These are phyloP conservation scores for Chlamydomonas incerta DNA, from an alignment of 139 green algal species.

Conservation along the genomic window DNA sequence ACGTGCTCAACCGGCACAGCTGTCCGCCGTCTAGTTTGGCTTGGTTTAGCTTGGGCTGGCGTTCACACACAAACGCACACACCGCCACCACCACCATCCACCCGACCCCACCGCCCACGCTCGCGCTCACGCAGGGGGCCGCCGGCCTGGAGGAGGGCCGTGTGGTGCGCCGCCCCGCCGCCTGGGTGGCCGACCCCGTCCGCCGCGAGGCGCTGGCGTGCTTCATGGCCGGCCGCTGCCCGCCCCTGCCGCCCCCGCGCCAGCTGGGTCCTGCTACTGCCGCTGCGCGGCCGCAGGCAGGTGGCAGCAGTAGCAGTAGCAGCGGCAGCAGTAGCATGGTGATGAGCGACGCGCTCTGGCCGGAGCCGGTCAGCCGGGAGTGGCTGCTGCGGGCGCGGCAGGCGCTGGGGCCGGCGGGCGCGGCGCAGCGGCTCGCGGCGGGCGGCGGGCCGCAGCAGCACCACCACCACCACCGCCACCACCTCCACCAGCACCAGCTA, in stretches of 20 bases:
- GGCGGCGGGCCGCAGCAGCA: background rate
- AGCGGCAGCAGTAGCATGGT: background rate
- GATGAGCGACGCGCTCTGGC: background rate
- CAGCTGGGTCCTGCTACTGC: too few relatives aligned
- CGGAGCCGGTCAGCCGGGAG: background rate
- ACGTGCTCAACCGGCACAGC: too few relatives aligned
- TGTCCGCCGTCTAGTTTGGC: too few relatives aligned
- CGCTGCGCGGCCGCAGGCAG: background rate
- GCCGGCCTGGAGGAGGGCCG: slow-evolving; percentile 29
- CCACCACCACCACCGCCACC: background rate
- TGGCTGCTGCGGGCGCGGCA: slow-evolving; percentile 18
- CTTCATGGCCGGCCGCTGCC: slow-evolving; percentile 15
- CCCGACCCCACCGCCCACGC: background rate
- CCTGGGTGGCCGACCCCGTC: slow-evolving; percentile 1
- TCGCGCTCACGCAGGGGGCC: background rate
- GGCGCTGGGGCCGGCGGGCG: background rate
- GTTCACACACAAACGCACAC: background rate
- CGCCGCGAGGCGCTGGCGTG: background rate
- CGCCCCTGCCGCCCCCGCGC: background rate
- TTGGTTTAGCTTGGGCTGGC: too few relatives aligned
- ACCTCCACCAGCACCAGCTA: background rate
- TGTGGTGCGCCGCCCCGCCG: slow-evolving; percentile 13
- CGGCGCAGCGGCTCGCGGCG: background rate
- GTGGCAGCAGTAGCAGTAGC: background rate
- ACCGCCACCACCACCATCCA: too few relatives aligned